Percentiles rank a stretch among this genome's conserved stretches.
phyloP scores from a whole-genome alignment of 1,284 basidiomycete species.

The Boletellus dicymbophilus region DNA sequence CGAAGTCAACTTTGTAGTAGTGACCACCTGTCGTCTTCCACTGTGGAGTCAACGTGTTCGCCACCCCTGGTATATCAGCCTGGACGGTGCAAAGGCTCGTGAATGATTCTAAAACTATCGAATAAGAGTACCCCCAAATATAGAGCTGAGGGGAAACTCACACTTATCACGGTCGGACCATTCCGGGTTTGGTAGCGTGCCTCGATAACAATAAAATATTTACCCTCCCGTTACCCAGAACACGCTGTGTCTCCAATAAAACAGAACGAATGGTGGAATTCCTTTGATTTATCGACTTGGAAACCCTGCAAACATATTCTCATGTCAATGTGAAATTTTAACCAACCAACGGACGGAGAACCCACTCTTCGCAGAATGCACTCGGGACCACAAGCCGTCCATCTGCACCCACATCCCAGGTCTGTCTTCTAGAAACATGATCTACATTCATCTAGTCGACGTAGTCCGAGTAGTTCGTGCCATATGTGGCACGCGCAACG shows the following conservation, averaged over 20 bases:
- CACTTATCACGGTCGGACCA: constrained; percentile 15
- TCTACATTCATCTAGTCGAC: constrained; percentile 5
- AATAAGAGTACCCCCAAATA: not conserved
- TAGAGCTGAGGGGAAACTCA: not conserved
- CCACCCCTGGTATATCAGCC: constrained; percentile 5
- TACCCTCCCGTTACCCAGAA: not conserved
- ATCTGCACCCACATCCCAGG: constrained; percentile 1
- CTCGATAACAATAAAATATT: constrained; percentile 16
- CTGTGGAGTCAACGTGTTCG: not conserved
- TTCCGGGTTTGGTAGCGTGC: constrained; percentile 3
- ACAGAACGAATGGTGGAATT: constrained; percentile 11
- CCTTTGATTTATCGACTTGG: constrained; percentile 8
- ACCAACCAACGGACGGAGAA: not conserved
- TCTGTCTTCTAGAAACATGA: constrained; percentile 7
- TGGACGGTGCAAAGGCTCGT: constrained; percentile 14
- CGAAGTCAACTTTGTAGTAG: constrained; percentile 5
- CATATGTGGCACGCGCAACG: constrained; percentile 19
- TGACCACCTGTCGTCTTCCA: constrained; percentile 1
- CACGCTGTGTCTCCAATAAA: not conserved
- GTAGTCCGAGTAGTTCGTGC: not conserved
- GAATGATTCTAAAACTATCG: constrained; percentile 7
- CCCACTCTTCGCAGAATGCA: constrained; percentile 9
- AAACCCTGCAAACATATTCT: constrained; percentile 5
- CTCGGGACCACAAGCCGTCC: constrained; percentile 6
- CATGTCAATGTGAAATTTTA: not conserved